These are phyloP conservation scores for Candida broadrunensis DNA, from an alignment of 805 yeast genomes.

Conservation along the genomic window DNA sequence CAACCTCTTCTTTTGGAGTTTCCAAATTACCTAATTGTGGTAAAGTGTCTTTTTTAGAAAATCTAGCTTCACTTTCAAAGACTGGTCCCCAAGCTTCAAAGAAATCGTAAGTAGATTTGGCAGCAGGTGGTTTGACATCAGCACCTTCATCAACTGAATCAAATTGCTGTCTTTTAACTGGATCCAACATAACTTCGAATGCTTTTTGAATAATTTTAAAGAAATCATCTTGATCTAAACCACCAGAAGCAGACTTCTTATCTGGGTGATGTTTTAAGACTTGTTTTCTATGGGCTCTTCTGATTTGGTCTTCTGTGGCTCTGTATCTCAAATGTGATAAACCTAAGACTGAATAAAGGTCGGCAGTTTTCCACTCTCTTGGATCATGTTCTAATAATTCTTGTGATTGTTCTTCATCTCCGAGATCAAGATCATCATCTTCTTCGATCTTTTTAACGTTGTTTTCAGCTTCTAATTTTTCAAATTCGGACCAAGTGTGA, in stretches of 20 bases:
- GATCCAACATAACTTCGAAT: slow-evolving; percentile 82
- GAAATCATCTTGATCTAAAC: slow-evolving; percentile 90
- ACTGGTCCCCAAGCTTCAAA: slow-evolving; percentile 90
- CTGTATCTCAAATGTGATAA: slow-evolving; percentile 84
- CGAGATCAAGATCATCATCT: slow-evolving; percentile 57
- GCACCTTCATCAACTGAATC: slow-evolving; percentile 94
- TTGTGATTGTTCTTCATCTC: slow-evolving; percentile 69
- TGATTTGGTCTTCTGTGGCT: slow-evolving; percentile 90
- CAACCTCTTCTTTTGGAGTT: slow-evolving; percentile 78
- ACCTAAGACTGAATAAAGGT: slow-evolving; percentile 94
- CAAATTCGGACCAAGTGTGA: slow-evolving; percentile 98
- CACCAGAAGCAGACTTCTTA: slow-evolving; percentile 90
- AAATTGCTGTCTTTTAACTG: slow-evolving; percentile 84
- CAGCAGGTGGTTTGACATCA: slow-evolving; percentile 74
- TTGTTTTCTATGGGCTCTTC: slow-evolving; percentile 95
- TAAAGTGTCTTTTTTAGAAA: slow-evolving; percentile 87
- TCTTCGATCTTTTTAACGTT: slow-evolving; percentile 73
- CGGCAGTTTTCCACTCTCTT: slow-evolving; percentile 97
- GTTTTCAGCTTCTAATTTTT: slow-evolving; percentile 86
- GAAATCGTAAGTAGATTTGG: slow-evolving; percentile 72
- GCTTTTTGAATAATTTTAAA: slow-evolving; percentile 98
- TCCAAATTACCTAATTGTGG: slow-evolving; percentile 72
- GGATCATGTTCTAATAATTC: slow-evolving; percentile 86
- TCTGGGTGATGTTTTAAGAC: slow-evolving; percentile 98
- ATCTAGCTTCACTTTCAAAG: slow-evolving; percentile 86